Evolutionary conservation across 768 basidiomycete genomes (phyloP).

Genomic region (Chlorophyllum brunneum): DNA sequence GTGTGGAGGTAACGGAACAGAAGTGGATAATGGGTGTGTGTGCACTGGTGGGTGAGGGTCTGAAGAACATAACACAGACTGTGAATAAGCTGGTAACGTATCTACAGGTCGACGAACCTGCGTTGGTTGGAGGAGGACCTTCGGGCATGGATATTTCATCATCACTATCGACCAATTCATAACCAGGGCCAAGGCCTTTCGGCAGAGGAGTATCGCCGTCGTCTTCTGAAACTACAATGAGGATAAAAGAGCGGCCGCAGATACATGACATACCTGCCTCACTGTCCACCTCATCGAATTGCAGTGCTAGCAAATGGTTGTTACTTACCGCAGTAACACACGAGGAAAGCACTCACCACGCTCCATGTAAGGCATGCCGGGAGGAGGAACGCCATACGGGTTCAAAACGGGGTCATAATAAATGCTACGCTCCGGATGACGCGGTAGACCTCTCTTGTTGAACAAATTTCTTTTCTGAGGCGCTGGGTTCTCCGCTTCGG

Average conservation of each 20-base stretch:
- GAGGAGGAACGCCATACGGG: constrained; percentile 89
- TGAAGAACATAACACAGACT: neutral
- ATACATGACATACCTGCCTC: constrained; percentile 38
- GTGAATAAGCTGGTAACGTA: neutral
- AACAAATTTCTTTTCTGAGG: constrained; percentile 67
- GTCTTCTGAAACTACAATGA: constrained; percentile 14
- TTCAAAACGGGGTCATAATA: constrained; percentile 95
- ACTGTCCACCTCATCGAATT: constrained; percentile 59
- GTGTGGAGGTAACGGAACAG: constrained; percentile 25
- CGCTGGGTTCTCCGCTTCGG: constrained; percentile 33
- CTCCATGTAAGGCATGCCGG: constrained; percentile 95
- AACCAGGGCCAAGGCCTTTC: constrained; percentile 56
- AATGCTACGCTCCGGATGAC: constrained; percentile 87
- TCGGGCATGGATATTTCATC: constrained; percentile 91
- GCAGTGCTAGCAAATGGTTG: constrained; percentile 40
- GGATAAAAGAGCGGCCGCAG: neutral
- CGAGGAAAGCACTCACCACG: constrained; percentile 54
- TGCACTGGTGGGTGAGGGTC: neutral
- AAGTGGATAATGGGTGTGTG: constrained; percentile 25
- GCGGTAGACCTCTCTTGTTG: constrained; percentile 78
- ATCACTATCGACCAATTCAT: constrained; percentile 53
- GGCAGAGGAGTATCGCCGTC: constrained; percentile 65
- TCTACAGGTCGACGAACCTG: constrained; percentile 13
- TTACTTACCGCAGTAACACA: neutral
- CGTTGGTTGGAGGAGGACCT: constrained; percentile 56